Evolutionary conservation across 2,329 filamentous ascomycete species (phyloP).

Genomic region (Mollisiaceae sp.): DNA sequence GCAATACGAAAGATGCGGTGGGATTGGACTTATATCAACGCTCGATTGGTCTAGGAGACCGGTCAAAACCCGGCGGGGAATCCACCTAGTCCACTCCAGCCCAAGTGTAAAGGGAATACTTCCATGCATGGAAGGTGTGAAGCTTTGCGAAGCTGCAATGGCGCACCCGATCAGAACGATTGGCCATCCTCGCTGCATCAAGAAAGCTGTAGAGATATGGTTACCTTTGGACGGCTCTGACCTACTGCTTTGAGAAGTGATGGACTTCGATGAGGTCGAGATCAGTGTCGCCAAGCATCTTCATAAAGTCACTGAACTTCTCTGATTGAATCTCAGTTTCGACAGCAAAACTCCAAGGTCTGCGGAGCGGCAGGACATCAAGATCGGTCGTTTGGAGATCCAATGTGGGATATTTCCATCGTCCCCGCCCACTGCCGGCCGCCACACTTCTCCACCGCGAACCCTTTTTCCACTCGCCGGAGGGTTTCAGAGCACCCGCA

Average conservation of each 20-base stretch:
- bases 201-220: not conserved
- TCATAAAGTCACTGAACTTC: conserved; percentile 5
- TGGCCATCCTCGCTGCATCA: not conserved
- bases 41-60: not conserved
- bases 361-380: not conserved
- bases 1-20: not conserved
- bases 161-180: not conserved
- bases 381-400: not conserved
- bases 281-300: not conserved
- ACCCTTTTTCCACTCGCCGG: not conserved
- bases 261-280: not conserved
- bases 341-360: not conserved
- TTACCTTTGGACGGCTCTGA: not conserved
- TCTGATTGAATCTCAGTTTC: not conserved
- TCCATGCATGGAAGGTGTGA: conserved; percentile 7
- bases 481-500: not conserved
- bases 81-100: not conserved
- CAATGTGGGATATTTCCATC: not conserved
- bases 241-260: not conserved
- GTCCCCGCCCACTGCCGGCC: not conserved
- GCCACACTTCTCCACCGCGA: not conserved
- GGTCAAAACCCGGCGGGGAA: not conserved
- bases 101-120: not conserved
- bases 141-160: conserved; percentile 4
- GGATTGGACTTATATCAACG: not conserved